Evolutionary conservation across 2,329 filamentous ascomycete species (phyloP), one percentile per base, ranked within the genome.

Genomic region (Ophiocordyceps camponoti-saundersi): DNA sequence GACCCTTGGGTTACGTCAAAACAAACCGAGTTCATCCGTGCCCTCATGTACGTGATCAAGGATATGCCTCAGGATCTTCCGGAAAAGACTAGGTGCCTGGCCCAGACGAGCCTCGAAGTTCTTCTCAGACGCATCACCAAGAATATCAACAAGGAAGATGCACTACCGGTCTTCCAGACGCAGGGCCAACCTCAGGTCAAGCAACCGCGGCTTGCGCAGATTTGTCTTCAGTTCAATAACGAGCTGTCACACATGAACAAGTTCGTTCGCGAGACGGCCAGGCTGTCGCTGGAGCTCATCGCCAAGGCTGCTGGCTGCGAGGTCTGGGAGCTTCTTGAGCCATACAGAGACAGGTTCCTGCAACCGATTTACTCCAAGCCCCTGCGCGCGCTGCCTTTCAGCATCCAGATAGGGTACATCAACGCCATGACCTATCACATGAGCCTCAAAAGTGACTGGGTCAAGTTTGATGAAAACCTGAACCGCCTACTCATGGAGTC

Each of bases 361-460:
- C 75, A 81, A 49, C 87, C 89, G 0, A 95, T 99, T 44, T 98
- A 92, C 67, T 85, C 86, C 53, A 99, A 99, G 61, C 92, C 92
- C 15, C 66, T 99, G 20, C 78, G 92, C 50, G 93, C 92, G 1
- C 69, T 99, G 50, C 92, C 92, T 0, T 98, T 98, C 59, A 75
- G 86, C 6, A 90, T 87, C 3, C 93, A 98, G 65, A 98, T 98
- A 54, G 93, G 92, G 4, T 96, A 94, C 59, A 95, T 99, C 54
- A 93, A 98, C 60, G 92, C 92, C 1, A 88, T 98, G 59, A 95
- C 87, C 0, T 98, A 93, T 63, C 93, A 93, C 59, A 77, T 99
- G 67, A 82, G 82, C 48, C 72, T 98, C 44, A 90, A 93, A 60
- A 80, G 82, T 44, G 84, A 92, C 53, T 90, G 95, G 57, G 79